These are phyloP conservation scores for Nicotiana undulata DNA, from an alignment of 257 asterid species.

Conservation along the genomic window DNA sequence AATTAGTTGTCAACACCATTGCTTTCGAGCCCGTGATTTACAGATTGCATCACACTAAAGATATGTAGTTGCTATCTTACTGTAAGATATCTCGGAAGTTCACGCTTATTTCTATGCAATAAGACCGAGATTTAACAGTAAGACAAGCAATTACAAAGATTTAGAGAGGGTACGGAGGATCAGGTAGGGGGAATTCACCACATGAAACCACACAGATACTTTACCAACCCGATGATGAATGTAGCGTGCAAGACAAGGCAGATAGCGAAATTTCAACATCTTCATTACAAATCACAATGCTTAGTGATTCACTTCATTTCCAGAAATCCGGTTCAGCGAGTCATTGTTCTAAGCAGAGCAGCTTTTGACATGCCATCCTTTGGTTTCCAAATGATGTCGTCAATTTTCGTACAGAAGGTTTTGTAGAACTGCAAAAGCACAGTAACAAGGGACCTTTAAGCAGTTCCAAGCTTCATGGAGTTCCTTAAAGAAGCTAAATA, in stretches of 20 bases:
- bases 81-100: neutral
- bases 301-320: conserved; percentile 33
- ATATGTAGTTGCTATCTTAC: neutral
- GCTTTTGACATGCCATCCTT: conserved; percentile 39
- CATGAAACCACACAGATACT: neutral
- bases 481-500: neutral
- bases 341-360: conserved; percentile 39
- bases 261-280: neutral
- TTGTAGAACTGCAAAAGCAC: conserved; percentile 71
- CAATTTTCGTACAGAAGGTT: conserved; percentile 49
- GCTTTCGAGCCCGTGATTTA: neutral
- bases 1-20: neutral
- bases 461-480: neutral
- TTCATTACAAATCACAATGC: neutral
- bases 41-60: neutral
- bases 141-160: neutral
- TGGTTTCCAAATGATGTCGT: conserved; percentile 62
- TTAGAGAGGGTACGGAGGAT: neutral
- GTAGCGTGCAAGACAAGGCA: neutral
- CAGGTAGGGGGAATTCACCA: neutral
- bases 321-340: conserved; percentile 41
- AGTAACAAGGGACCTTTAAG: neutral
- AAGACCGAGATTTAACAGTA: neutral
- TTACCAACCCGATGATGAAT: neutral
- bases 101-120: neutral